phyloP scores from a whole-genome alignment of 768 basidiomycete genomes.

The Auriscalpium vulgare region DNA sequence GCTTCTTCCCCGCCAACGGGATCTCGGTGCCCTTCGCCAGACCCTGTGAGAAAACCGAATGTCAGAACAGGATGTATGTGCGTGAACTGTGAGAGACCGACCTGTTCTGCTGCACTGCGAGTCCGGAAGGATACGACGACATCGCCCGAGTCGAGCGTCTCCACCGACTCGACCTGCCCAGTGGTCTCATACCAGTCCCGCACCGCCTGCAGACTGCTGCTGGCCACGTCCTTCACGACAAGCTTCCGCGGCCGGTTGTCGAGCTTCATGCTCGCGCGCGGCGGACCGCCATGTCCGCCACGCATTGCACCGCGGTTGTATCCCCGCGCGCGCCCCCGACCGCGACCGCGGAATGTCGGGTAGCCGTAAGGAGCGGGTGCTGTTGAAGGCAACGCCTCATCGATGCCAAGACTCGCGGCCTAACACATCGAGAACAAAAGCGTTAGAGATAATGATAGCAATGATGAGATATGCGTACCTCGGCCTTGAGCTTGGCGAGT shows the following conservation, averaged over 20 bases:
- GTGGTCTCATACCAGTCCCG: constrained; percentile 81
- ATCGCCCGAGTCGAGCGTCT: constrained; percentile 46
- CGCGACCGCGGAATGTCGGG: constrained; percentile 50
- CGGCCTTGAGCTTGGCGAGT: constrained; percentile 68
- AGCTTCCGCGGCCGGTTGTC: constrained; percentile 85
- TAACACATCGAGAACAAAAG: constrained; percentile 18
- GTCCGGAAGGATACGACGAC: constrained; percentile 64
- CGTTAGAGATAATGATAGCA: neutral
- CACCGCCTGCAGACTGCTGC: constrained; percentile 49
- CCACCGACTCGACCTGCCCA: constrained; percentile 64
- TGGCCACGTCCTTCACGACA: constrained; percentile 59
- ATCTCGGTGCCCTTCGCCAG: constrained; percentile 65
- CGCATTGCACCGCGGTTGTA: constrained; percentile 56
- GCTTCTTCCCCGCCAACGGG: constrained; percentile 55
- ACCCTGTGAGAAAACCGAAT: constrained; percentile 35
- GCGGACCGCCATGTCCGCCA: constrained; percentile 63
- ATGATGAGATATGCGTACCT: constrained; percentile 39
- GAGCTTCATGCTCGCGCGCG: constrained; percentile 74
- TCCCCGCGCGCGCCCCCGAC: constrained; percentile 54
- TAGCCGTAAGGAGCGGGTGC: constrained; percentile 24
- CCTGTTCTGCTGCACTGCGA: constrained; percentile 72
- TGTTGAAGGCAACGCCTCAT: constrained; percentile 28
- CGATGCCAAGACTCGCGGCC: constrained; percentile 71
- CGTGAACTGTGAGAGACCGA: constrained; percentile 21
- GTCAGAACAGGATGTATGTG: neutral